Evolutionary conservation across 352 stramenopile species (phyloP).

Genomic region (Globisporangium spinosum): DNA sequence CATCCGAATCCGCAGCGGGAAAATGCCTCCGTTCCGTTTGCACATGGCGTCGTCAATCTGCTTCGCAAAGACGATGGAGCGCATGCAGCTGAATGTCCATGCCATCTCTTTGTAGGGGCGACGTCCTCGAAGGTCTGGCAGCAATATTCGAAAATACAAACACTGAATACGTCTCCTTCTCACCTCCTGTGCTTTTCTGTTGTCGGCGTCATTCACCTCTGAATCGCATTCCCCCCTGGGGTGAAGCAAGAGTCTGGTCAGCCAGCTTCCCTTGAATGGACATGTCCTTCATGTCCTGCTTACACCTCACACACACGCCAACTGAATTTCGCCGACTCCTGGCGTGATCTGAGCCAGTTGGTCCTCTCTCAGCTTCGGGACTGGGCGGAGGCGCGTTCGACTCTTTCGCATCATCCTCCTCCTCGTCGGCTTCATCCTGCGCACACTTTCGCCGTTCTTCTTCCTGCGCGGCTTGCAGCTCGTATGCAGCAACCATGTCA

Average conservation of each 20-base stretch:
- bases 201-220: not conserved
- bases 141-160: conserved; percentile 86
- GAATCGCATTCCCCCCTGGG: not conserved
- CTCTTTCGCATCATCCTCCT: conserved; percentile 18
- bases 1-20: conserved; percentile 77
- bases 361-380: not conserved
- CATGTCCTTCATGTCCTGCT: conserved; percentile 40
- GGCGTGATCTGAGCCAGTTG: not conserved
- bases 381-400: not conserved
- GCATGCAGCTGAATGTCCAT: conserved; percentile 90
- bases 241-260: not conserved
- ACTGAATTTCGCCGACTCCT: conserved; percentile 5
- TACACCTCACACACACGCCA: conserved; percentile 55
- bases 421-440: conserved; percentile 41
- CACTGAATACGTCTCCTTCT: conserved; percentile 70
- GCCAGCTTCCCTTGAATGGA: conserved; percentile 22
- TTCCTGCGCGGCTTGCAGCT: conserved; percentile 47
- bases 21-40: conserved; percentile 35
- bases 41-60: conserved; percentile 78
- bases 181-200: conserved; percentile 12
- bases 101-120: conserved; percentile 66
- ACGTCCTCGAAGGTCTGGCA: conserved; percentile 86
- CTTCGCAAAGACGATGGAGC: conserved; percentile 89
- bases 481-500: conserved; percentile 58
- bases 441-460: conserved; percentile 40